Base-by-base conservation (phyloP, 2,329 filamentous ascomycete genomes). In the Neurospora sp. region DNA sequence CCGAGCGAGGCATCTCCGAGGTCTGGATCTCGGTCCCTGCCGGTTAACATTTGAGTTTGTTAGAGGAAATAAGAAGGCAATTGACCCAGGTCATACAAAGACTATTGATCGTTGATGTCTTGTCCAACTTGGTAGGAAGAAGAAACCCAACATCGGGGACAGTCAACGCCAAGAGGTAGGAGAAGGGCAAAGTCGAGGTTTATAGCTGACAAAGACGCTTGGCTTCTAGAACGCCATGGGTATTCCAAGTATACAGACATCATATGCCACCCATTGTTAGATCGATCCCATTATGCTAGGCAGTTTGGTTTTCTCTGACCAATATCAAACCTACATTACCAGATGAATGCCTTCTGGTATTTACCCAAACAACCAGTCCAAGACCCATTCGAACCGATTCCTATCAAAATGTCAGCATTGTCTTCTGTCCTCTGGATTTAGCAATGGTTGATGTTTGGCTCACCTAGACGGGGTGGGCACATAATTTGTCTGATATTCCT, bases 401-500 rank as follows among this genome's bases (percentile, higher is more conserved):
- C 76, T 77, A 41, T 23, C 3, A n/a, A 37, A 15, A 23, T 38
- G n/a, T 62, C 40, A 52, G 33, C 40, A 17, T 43, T 66, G 15
- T 8, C 5, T 37, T 23, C 1, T 19, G 3, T 39, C 40, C 5
- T 28, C 17, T 1, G 10, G 1, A 19, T 52, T 5, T 33, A 4
- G 8, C 12, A 3, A n/a, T 8, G 10, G 4, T 19, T 36, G 23
- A 17, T 11, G n/a, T 23, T 62, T 15, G 15, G 68, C 75, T 41
- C 71, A 75, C 75, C n/a, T 71, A 37, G 75, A 46, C 8, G 70
- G 70, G 15, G 12, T 65, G 12, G 77, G 75, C 37, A 75, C 72
- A 70, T 74, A 79, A 28, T 65, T 76, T 6, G 72, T 69, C 74
- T 82, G 81, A 69, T 83, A 83, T 74, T 83, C 82, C 71, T 83